phyloP scores from a whole-genome alignment of 192 early-diverging fungal genomes.

The Coemansia sp. region DNA sequence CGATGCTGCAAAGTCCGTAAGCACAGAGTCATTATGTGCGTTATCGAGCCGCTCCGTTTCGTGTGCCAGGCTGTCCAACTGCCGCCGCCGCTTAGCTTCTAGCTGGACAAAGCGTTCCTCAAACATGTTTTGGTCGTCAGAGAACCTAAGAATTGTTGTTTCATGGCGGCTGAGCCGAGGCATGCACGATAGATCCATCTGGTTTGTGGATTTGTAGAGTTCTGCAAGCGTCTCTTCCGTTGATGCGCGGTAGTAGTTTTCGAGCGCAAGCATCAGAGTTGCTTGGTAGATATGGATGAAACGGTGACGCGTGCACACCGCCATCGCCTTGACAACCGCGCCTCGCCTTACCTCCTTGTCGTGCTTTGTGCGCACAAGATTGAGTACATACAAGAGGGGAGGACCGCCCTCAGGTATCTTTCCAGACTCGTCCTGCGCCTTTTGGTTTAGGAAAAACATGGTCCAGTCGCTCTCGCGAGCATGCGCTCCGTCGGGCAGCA shows the following conservation, averaged over 20 bases:
- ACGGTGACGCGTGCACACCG: slow-evolving; percentile 84
- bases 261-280: slow-evolving; percentile 83
- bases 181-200: slow-evolving; percentile 78
- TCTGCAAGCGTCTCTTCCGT: slow-evolving; percentile 71
- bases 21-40: slow-evolving; percentile 23
- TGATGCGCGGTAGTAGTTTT: slow-evolving; percentile 85
- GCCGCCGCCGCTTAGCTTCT: slow-evolving; percentile 32
- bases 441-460: slow-evolving; percentile 87
- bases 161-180: slow-evolving; percentile 78
- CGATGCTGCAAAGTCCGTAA: slow-evolving; percentile 20
- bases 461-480: slow-evolving; percentile 93
- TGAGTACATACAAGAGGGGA: slow-evolving; percentile 86
- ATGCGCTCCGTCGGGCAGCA: slow-evolving; percentile 96
- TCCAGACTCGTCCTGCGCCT: slow-evolving; percentile 44
- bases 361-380: slow-evolving; percentile 87
- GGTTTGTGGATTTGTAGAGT: slow-evolving; percentile 80
- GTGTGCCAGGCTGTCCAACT: slow-evolving; percentile 20
- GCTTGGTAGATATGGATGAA: slow-evolving; percentile 95
- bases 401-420: slow-evolving; percentile 50
- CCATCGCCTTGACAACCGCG: slow-evolving; percentile 91
- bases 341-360: slow-evolving; percentile 82
- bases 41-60: slow-evolving; percentile 30
- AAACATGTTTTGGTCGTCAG: slow-evolving; percentile 83
- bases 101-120: slow-evolving; percentile 71
- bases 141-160: slow-evolving; percentile 78